phyloP scores from a whole-genome alignment of 2,329 filamentous ascomycete species.

The Fusarium floridanum region DNA sequence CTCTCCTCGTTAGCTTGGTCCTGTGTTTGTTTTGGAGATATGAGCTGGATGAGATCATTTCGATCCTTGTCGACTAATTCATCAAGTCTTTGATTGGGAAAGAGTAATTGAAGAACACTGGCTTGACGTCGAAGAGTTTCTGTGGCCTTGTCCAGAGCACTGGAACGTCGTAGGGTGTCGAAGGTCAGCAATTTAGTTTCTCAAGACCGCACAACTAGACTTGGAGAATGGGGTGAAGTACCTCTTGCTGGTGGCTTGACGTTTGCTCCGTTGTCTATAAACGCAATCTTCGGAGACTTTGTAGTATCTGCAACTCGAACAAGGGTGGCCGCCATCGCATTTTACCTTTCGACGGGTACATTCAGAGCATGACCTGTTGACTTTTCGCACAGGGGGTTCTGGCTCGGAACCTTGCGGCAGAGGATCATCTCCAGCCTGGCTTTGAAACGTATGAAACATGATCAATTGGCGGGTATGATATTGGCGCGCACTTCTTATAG shows the following conservation, averaged over 20 bases:
- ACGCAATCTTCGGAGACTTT: slow-evolving; percentile 43
- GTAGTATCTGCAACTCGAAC: slow-evolving; percentile 55
- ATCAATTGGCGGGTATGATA: neutral
- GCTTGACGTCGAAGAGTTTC: slow-evolving; percentile 12
- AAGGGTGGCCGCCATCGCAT: slow-evolving; percentile 56
- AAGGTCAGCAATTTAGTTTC: neutral
- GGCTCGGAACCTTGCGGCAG: neutral
- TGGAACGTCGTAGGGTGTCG: neutral
- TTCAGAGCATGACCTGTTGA: slow-evolving; percentile 47
- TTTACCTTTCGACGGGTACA: slow-evolving; percentile 51
- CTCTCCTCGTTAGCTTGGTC: neutral
- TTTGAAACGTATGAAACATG: slow-evolving; percentile 19
- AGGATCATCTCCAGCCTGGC: neutral
- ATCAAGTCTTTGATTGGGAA: slow-evolving; percentile 5
- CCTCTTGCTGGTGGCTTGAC: slow-evolving; percentile 46
- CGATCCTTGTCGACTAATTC: slow-evolving; percentile 11
- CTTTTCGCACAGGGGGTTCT: slow-evolving; percentile 7
- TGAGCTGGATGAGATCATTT: slow-evolving; percentile 6
- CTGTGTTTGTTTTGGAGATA: neutral
- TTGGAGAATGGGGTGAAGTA: neutral
- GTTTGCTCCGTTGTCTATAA: slow-evolving; percentile 48
- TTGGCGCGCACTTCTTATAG: too few relatives aligned
- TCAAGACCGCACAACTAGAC: neutral
- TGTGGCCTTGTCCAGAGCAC: slow-evolving; percentile 38
- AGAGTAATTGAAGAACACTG: slow-evolving; percentile 10